Conservation (phyloP, 2,329 filamentous ascomycete genomes). For the Hypoxylon sp. region DNA sequence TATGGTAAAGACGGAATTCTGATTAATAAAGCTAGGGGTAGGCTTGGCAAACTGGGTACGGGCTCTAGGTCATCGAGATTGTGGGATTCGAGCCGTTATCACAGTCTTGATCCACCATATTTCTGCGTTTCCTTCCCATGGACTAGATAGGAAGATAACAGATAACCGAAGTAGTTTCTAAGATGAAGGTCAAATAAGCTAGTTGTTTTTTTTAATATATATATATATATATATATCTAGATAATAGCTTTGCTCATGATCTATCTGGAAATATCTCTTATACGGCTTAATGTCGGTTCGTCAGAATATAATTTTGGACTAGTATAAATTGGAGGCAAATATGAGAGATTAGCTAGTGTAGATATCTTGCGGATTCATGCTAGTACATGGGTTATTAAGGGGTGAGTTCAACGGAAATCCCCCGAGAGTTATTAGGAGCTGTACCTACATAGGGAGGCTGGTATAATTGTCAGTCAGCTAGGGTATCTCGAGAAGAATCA, state of each 20-base stretch:
- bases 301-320: too few species aligned
- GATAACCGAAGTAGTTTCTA: neutral
- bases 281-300: too few species aligned
- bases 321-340: neutral
- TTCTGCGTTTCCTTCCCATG: neutral
- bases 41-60: constrained; percentile 4
- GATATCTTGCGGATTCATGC: neutral
- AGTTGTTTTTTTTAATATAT: too few species aligned
- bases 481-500: constrained; percentile 18
- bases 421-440: neutral
- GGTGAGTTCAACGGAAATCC: neutral
- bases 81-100: too few species aligned
- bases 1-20: neutral
- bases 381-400: neutral
- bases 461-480: neutral
- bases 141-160: neutral
- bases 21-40: constrained; percentile 19
- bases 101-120: neutral
- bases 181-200: neutral
- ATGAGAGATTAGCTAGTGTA: neutral
- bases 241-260: neutral
- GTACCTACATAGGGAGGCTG: neutral
- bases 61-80: neutral
- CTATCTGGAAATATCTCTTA: neutral
- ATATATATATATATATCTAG: too few species aligned